phyloP scores from a whole-genome alignment of 345 rosid genomes.

The Camelina neglecta region DNA sequence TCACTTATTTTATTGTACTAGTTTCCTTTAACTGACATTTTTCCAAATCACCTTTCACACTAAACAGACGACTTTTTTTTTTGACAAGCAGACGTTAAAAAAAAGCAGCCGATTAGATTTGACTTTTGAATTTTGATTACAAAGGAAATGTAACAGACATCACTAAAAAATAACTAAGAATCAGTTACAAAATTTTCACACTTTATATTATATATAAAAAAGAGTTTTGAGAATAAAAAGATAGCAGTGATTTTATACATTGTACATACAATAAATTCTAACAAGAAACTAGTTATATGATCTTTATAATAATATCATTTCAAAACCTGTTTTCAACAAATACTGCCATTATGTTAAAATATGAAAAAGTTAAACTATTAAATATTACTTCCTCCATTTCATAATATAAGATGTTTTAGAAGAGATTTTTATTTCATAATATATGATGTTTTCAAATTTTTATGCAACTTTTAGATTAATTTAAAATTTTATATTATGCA shows the following conservation, averaged over 20 bases:
- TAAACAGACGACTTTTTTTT: background rate
- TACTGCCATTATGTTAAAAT: background rate
- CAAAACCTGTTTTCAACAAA: background rate
- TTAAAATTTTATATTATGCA: no score
- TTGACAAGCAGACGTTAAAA: conserved; percentile 3
- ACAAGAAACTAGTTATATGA: background rate
- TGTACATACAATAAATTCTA: background rate
- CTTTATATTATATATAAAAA: background rate
- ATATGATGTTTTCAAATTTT: no score
- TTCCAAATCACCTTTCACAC: conserved; percentile 16
- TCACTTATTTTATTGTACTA: background rate
- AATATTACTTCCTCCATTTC: no score
- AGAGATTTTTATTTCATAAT: no score
- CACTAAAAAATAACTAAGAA: background rate
- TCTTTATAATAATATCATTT: background rate
- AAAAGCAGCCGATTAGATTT: conserved; percentile 1
- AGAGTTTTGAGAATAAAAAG: background rate
- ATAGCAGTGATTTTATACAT: background rate
- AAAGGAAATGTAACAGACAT: background rate
- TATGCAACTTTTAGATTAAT: no score
- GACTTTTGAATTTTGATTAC: conserved; percentile 37
- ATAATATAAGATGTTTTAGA: no score
- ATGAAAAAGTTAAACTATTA: background rate
- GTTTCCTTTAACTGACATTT: conserved; percentile 25
- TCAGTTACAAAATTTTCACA: background rate